Percentiles rank a stretch among this genome's conserved stretches.
phyloP scores from a whole-genome alignment of 2,329 filamentous ascomycete species.

The Pseudogymnoascus sp. region DNA sequence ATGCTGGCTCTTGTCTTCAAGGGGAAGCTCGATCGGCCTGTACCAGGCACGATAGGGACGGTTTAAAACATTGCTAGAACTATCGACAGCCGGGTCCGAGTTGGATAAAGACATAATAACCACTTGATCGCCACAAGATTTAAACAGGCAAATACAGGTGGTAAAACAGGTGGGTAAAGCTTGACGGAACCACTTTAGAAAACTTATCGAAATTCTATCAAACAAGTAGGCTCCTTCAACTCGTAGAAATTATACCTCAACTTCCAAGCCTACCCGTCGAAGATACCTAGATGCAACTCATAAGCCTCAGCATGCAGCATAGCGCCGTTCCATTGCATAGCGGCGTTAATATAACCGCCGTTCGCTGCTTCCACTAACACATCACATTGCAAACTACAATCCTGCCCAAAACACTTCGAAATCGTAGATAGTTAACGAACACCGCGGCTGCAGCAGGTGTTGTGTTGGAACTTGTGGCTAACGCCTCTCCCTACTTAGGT shows the following conservation, averaged over 20 bases:
- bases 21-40: background rate
- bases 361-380: background rate
- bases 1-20: background rate
- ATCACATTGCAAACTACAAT: background rate
- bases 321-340: background rate
- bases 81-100: background rate
- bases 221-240: background rate
- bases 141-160: background rate
- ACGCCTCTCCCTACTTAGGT: too few relatives aligned
- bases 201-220: background rate
- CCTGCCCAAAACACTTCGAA: too few relatives aligned
- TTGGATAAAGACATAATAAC: background rate
- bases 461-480: too few relatives aligned
- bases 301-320: background rate
- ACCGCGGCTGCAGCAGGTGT: too few relatives aligned
- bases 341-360: background rate
- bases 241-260: background rate
- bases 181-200: background rate
- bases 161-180: background rate
- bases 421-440: too few relatives aligned
- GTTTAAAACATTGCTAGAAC: background rate
- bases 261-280: background rate
- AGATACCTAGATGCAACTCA: too few relatives aligned
- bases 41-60: background rate
- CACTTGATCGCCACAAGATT: background rate